phyloP scores from a whole-genome alignment of 352 stramenopile species.

The Pythium vanterpoolii region DNA sequence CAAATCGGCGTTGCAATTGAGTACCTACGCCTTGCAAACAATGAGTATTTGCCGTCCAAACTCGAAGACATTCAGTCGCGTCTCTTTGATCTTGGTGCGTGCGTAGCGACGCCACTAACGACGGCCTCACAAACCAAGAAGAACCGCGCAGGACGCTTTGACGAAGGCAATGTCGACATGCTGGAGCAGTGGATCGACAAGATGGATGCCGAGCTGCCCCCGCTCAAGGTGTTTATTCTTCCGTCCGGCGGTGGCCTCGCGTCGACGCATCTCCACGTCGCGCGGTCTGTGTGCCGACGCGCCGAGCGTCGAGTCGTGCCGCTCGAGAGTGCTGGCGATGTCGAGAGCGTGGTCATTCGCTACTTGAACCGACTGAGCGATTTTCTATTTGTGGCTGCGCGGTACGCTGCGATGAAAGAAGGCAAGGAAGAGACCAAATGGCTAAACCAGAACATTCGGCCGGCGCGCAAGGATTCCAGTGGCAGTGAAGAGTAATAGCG shows the following conservation, averaged over 20 bases:
- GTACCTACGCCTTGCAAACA: conserved; percentile 32
- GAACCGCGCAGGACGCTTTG: conserved; percentile 52
- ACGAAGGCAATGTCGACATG: conserved; percentile 56
- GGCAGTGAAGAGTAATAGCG: conserved; percentile 11
- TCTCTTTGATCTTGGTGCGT: conserved; percentile 89
- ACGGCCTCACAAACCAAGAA: conserved; percentile 63
- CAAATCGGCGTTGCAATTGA: conserved; percentile 66
- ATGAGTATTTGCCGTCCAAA: conserved; percentile 48
- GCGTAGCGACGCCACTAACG: conserved; percentile 80
- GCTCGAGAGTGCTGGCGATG: conserved; percentile 61
- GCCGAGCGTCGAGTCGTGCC: conserved; percentile 85
- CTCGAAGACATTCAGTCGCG: conserved; percentile 88
- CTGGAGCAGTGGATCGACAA: conserved; percentile 88
- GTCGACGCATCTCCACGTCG: conserved; percentile 86
- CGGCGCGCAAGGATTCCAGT: conserved; percentile 11
- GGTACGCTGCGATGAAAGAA: conserved; percentile 54
- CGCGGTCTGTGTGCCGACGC: conserved; percentile 77
- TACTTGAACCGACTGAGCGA: conserved; percentile 87
- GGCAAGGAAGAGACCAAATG: conserved; percentile 77
- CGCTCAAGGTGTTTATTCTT: conserved; percentile 87
- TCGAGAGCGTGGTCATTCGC: conserved; percentile 68
- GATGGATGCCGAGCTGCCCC: conserved; percentile 80
- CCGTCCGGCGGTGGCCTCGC: conserved; percentile 70
- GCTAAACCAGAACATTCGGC: conserved; percentile 72
- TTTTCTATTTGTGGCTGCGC: conserved; percentile 85